phyloP scores from a whole-genome alignment of 1,284 basidiomycete genomes.

The Pulchroboletus neoregius region DNA sequence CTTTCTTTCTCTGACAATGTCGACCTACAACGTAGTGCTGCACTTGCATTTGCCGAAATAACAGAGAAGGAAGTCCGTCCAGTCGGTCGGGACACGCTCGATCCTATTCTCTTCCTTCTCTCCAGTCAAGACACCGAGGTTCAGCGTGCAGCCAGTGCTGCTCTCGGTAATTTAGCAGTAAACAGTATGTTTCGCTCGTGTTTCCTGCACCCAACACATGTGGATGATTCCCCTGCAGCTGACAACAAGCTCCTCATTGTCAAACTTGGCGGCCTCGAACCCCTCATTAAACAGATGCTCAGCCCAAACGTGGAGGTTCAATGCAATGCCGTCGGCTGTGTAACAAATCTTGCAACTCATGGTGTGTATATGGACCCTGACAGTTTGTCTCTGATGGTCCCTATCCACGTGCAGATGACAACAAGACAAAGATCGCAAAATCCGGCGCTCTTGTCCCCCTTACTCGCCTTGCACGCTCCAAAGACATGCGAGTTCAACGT shows the following conservation, averaged over 20 bases:
- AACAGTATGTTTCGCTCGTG: conserved; percentile 70
- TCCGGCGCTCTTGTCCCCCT: conserved; percentile 96
- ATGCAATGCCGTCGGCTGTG: conserved; percentile 99
- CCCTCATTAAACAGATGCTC: conserved; percentile 98
- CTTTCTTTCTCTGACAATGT: conserved; percentile 99
- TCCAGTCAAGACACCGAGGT: conserved; percentile 99
- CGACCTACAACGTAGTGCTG: conserved; percentile 96
- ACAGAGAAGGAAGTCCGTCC: conserved; percentile 99
- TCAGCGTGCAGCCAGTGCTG: conserved; percentile 96
- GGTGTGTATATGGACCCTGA: conserved; percentile 50
- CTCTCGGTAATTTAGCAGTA: conserved; percentile 97
- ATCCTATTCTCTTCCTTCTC: conserved; percentile 96
- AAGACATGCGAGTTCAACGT: conserved; percentile 99
- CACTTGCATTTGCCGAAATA: conserved; percentile 98
- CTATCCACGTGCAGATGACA: conserved; percentile 68
- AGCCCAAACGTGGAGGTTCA: conserved; percentile 99
- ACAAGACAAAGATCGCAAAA: conserved; percentile 99
- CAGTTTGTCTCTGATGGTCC: conserved; percentile 10
- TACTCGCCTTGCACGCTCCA: conserved; percentile 93
- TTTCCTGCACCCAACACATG: conserved; percentile 19
- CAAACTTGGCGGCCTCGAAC: conserved; percentile 95
- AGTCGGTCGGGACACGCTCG: conserved; percentile 95
- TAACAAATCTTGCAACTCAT: conserved; percentile 98
- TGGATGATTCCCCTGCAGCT: conserved; percentile 47
- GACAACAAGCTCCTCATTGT: conserved; percentile 99